A percentile compares a stretch with the other conserved stretches of the same genome.
Evolutionary conservation across 192 early-diverging fungal species (phyloP).

Genomic region (Geranomyces michiganensis): DNA sequence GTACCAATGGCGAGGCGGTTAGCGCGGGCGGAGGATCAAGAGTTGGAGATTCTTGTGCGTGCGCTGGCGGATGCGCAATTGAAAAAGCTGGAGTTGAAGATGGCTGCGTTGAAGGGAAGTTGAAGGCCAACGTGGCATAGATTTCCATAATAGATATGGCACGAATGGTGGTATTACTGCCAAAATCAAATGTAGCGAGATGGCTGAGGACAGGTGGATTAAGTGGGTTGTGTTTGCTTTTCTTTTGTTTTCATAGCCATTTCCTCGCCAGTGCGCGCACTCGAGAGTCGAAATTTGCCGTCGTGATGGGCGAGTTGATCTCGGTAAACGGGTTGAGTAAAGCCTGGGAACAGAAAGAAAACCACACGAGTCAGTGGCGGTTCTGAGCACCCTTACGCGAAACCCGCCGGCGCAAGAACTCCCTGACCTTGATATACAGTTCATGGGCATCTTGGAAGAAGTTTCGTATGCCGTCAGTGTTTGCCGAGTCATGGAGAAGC

Average conservation of each 20-base stretch:
- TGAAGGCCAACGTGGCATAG: neutral
- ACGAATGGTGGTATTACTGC: too few relatives aligned
- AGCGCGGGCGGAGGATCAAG: conserved; percentile 1
- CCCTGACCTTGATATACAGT: conserved; percentile 80
- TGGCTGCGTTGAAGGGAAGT: conserved; percentile 5
- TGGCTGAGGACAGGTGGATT: neutral
- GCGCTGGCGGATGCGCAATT: conserved; percentile 18
- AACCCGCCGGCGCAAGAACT: neutral
- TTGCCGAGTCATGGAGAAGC: conserved; percentile 78
- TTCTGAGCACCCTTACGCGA: too few relatives aligned
- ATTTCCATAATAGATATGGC: too few relatives aligned
- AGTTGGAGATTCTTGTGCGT: conserved; percentile 10
- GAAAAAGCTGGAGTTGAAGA: conserved; percentile 19
- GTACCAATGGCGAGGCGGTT: neutral
- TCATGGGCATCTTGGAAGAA: conserved; percentile 87
- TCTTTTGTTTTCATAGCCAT: conserved; percentile 57
- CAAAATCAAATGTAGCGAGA: too few relatives aligned
- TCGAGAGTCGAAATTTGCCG: conserved; percentile 77
- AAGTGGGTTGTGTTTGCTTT: neutral
- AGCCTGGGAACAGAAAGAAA: conserved; percentile 45
- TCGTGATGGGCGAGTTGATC: conserved; percentile 77
- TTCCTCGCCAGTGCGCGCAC: conserved; percentile 74
- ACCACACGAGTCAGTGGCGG: neutral
- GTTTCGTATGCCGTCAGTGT: conserved; percentile 75
- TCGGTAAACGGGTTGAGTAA: conserved; percentile 92